Percentiles rank a stretch among this genome's conserved stretches.
phyloP scores from a whole-genome alignment of 1,284 basidiomycete genomes.

The Naganishia albida region DNA sequence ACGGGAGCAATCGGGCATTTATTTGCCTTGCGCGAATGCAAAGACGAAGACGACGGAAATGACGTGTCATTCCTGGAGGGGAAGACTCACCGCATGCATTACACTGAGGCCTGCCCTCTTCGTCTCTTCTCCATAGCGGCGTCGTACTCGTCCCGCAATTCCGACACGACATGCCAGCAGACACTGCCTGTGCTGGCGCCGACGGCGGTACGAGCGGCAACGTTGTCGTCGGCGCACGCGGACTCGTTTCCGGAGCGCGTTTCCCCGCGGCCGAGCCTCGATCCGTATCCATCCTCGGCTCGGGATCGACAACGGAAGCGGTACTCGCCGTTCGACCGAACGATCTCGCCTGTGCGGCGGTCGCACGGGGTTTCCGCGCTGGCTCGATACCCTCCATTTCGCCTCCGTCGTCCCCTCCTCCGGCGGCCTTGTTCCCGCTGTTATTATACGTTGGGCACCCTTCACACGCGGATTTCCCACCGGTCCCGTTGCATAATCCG shows the following conservation, averaged over 20 bases:
- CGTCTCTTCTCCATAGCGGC: slow-evolving; percentile 88
- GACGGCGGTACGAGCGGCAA: slow-evolving; percentile 35
- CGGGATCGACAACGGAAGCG: slow-evolving; percentile 16
- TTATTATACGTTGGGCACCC: slow-evolving; percentile 96
- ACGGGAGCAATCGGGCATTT: not conserved
- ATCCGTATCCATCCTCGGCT: slow-evolving; percentile 29
- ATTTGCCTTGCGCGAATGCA: not conserved
- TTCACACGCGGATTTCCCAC: slow-evolving; percentile 83
- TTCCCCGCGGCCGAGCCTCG: not conserved
- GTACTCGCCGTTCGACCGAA: slow-evolving; percentile 28
- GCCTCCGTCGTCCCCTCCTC: slow-evolving; percentile 20
- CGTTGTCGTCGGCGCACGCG: slow-evolving; percentile 35
- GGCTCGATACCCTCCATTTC: slow-evolving; percentile 50
- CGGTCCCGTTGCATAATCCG: slow-evolving; percentile 91
- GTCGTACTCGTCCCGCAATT: slow-evolving; percentile 94
- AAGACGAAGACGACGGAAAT: slow-evolving; percentile 41
- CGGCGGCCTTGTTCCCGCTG: slow-evolving; percentile 46
- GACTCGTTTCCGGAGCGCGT: slow-evolving; percentile 31
- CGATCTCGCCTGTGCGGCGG: slow-evolving; percentile 27
- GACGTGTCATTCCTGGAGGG: slow-evolving; percentile 40
- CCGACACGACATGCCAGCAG: slow-evolving; percentile 80
- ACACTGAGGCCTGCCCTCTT: slow-evolving; percentile 73
- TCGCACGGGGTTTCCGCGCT: slow-evolving; percentile 33
- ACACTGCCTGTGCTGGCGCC: slow-evolving; percentile 54
- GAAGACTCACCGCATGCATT: slow-evolving; percentile 83